Evolutionary conservation across 257 asterid genomes (phyloP).

Genomic region (Vinca minor): DNA sequence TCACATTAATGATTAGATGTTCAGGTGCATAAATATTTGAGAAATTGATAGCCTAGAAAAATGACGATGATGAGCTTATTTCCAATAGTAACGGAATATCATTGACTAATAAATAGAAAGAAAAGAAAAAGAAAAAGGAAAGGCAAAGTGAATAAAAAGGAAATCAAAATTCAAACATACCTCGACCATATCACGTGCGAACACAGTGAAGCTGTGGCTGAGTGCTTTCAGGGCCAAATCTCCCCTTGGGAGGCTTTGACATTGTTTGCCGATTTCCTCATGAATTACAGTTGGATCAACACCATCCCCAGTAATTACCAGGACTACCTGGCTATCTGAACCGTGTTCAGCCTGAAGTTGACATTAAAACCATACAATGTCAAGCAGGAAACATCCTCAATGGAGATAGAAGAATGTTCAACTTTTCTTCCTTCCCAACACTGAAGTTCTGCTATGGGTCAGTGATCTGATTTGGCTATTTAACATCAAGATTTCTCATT

Average conservation of each 20-base stretch:
- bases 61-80: background rate
- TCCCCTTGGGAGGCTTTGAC: conserved; percentile 83
- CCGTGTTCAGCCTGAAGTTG: conserved; percentile 92
- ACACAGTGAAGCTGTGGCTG: conserved; percentile 75
- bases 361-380: background rate
- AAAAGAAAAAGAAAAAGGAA: too few relatives aligned
- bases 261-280: conserved; percentile 68
- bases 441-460: background rate
- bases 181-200: conserved; percentile 88
- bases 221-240: conserved; percentile 77
- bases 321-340: conserved; percentile 98
- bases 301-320: conserved; percentile 80
- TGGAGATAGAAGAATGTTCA: conserved; percentile 1
- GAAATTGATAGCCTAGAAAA: conserved; percentile 66
- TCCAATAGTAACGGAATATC: too few relatives aligned
- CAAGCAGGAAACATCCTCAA: conserved; percentile 3
- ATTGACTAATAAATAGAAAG: background rate
- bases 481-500: background rate
- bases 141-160: background rate
- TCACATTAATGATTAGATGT: conserved; percentile 79
- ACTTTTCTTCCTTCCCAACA: background rate
- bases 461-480: background rate
- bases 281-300: conserved; percentile 58
- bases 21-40: conserved; percentile 94
- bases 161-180: conserved; percentile 40